Percentiles rank a stretch among this genome's conserved stretches.
Evolutionary conservation across 2,329 filamentous ascomycete genomes (phyloP).

Genomic region (Nemania abortiva): DNA sequence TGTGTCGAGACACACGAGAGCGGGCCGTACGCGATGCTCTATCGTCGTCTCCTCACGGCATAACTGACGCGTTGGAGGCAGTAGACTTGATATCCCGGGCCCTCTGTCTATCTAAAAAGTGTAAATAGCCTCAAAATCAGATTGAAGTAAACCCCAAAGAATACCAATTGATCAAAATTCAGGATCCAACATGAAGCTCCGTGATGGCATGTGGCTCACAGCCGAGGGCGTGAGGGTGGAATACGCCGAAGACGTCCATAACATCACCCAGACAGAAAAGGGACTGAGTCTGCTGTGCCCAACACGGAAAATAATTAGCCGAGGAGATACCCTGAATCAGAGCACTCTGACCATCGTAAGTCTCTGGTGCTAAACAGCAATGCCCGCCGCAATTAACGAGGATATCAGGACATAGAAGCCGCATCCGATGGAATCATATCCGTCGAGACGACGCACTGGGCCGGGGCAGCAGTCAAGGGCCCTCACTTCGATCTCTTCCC

Average conservation of each 20-base stretch:
- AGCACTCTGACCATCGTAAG: slow-evolving; percentile 65
- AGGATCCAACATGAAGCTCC: slow-evolving; percentile 65
- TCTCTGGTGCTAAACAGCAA: slow-evolving; percentile 9
- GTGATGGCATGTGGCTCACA: slow-evolving; percentile 75
- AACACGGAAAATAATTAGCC: slow-evolving; percentile 64
- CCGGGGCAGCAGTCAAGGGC: slow-evolving; percentile 63
- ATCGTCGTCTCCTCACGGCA: slow-evolving; percentile 31
- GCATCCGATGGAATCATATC: slow-evolving; percentile 70
- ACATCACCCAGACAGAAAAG: slow-evolving; percentile 61
- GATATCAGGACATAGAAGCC: slow-evolving; percentile 64
- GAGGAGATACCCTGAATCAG: slow-evolving; percentile 68
- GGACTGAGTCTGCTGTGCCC: slow-evolving; percentile 68
- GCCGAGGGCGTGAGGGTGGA: slow-evolving; percentile 71
- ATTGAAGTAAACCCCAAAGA: not conserved
- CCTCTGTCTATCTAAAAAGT: slow-evolving; percentile 6
- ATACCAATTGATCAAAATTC: not conserved
- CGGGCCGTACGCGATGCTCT: slow-evolving; percentile 20
- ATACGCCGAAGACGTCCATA: slow-evolving; percentile 74
- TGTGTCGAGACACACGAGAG: slow-evolving; percentile 34
- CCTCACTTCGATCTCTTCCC: slow-evolving; percentile 71
- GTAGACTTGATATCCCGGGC: slow-evolving; percentile 17
- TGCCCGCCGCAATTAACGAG: slow-evolving; percentile 26
- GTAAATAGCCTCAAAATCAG: not conserved
- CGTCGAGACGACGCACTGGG: slow-evolving; percentile 69
- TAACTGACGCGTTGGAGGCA: slow-evolving; percentile 1